phyloP scores from a whole-genome alignment of 1,284 basidiomycete genomes.

The Cerioporus squamosus region DNA sequence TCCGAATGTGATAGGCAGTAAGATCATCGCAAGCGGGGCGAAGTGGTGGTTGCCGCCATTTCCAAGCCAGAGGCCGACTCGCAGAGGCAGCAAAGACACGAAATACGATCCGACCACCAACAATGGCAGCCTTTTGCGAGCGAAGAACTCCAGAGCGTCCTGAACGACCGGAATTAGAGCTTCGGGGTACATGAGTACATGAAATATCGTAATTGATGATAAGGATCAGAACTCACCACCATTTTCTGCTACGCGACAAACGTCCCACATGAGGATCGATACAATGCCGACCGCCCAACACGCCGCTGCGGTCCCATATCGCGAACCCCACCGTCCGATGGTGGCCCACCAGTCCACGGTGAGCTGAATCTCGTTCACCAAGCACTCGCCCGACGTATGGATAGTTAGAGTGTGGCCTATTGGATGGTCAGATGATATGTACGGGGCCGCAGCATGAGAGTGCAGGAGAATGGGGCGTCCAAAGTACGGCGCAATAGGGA shows the following conservation, averaged over 20 bases:
- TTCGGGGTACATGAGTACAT: constrained; percentile 21
- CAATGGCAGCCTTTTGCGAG: constrained; percentile 42
- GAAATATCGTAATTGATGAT: not conserved
- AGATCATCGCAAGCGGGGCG: constrained; percentile 53
- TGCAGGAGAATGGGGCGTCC: constrained; percentile 62
- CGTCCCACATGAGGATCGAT: constrained; percentile 55
- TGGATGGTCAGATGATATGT: constrained; percentile 41
- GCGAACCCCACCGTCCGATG: constrained; percentile 66
- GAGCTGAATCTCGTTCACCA: constrained; percentile 50
- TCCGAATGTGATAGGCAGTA: constrained; percentile 62
- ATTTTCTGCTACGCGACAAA: constrained; percentile 47
- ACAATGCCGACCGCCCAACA: constrained; percentile 76
- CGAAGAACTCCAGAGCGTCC: constrained; percentile 51
- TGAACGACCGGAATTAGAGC: constrained; percentile 50
- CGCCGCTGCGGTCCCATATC: constrained; percentile 74
- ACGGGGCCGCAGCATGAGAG: constrained; percentile 74
- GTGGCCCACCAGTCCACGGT: constrained; percentile 71
- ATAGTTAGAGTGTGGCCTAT: constrained; percentile 58
- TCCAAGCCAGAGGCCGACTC: constrained; percentile 58
- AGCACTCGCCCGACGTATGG: constrained; percentile 60
- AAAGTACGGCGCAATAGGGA: constrained; percentile 45
- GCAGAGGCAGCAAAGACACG: constrained; percentile 61
- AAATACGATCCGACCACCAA: constrained; percentile 48
- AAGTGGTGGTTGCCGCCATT: constrained; percentile 55
- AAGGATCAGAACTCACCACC: constrained; percentile 30